Base-by-base conservation (phyloP, 768 basidiomycete species). In the Mycena floridula region DNA sequence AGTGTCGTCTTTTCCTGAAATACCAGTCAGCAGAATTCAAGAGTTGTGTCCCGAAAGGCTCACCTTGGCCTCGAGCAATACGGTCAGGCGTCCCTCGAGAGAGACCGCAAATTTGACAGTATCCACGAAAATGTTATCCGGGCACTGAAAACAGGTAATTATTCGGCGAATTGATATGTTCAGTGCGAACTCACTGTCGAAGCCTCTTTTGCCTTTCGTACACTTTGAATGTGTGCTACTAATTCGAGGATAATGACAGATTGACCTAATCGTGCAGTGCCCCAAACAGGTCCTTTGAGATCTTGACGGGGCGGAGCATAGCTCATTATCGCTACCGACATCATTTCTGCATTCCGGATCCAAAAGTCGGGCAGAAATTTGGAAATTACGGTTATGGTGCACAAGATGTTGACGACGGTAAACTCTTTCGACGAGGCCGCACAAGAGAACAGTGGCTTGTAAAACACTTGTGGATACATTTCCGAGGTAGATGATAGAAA, bases 311-410 rank as follows among this genome's bases (percentile, higher is more conserved):
- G 9, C 7, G 9, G 26, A 12, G n/a, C n/a, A n/a, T n/a, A n/a
- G n/a, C n/a, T n/a, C n/a, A 83, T 74, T 32, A 88, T 55, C 8
- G 81, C 85, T 2, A 88, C 72, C 3, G 80, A 69, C 52, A 87
- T 65, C 85, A 89, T 89, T 52, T 88, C 86, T 5, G 79, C 67
- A 57, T 88, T 79, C 20, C 74, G 69, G 6, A 70, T 68, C 85
- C 83, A 88, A 52, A 81, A 77, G 48, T 79, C 77, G 2, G 75
- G 69, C 13, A 85, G 63, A 53, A 77, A 75, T 24, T 67, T 70
- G 4, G 76, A 66, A 44, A 84, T 51, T 2, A 74, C 67, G 12
- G 67, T 63, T 37, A 89, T 56, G 3, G 72, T 67, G 37, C 76
- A 72, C 1, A 87, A 70, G 48, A 85, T 76, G 43, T 74, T 77